Evolutionary conservation across 2,329 filamentous ascomycete genomes (phyloP), one percentile per base, ranked within the genome.

Genomic region (Cyphellophora attinorum): DNA sequence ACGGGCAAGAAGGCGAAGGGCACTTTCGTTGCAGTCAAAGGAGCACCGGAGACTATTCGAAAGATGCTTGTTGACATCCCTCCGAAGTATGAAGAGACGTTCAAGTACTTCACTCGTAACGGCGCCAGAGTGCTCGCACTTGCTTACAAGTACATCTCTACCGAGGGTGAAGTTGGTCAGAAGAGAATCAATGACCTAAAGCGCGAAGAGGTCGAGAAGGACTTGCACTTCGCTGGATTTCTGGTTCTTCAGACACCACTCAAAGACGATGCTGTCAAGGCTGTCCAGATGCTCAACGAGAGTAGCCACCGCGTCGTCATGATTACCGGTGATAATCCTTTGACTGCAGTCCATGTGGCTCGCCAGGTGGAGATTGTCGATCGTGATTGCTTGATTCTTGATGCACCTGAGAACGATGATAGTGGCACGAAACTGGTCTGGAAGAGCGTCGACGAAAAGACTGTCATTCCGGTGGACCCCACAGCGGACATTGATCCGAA

Each of bases 261-360:
- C 38, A 98, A 98, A 64, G 88, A 94, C 16, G 91, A 98, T 57
- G 91, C 91, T 30, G 83, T 93, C 62, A 80, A 91, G 57, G 79
- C 91, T 25, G 85, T 98, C 27, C 85, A 82, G 46, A 95, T 96
- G 85, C 73, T 98, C 50, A 98, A 95, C 55, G 91, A 98, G 67
- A 96, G 89, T 61, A 96, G 88, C 62, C 91, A 98, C 60, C 85
- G 91, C 50, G 86, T 94, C 30, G 83, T 98, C 49, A 98, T 98
- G 91, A 98, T 98, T 47, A 98, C 91, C 40, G 91, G 91, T 55
- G 91, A 98, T 59, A 98, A 98, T 58, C 89, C 91, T 10, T 72
- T 98, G 34, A 98, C 91, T 27, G 91, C 91, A 46, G 85, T 94
- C 8, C 89, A 98, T 55, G 91, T 98, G 37, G 91, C 91, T 11